Evolutionary conservation across 83 land plant genomes (phyloP).

Genomic region (Thuja plicata): DNA sequence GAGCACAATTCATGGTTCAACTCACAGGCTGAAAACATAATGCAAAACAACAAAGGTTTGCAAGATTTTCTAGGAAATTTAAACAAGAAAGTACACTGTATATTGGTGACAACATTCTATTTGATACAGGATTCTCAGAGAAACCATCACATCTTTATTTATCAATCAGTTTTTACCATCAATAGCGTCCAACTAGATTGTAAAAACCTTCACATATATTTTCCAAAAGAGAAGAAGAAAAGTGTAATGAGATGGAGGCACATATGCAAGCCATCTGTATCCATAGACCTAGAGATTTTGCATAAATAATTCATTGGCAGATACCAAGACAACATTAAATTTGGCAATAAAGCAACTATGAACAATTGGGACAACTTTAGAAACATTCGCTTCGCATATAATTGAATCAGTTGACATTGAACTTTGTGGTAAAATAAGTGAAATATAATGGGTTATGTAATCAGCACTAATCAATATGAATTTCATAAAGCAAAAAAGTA

Average conservation of each 20-base stretch:
- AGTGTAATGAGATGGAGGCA: neutral
- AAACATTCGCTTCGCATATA: neutral
- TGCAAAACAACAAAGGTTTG: neutral
- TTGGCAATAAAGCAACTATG: neutral
- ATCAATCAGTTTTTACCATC: neutral
- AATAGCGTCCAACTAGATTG: neutral
- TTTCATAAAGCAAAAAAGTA: neutral
- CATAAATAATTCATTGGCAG: neutral
- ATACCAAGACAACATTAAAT: neutral
- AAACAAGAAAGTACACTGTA: neutral
- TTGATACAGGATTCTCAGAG: neutral
- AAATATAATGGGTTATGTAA: neutral
- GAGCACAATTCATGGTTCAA: neutral
- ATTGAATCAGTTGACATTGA: neutral
- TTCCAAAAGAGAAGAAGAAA: neutral
- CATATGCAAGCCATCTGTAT: neutral
- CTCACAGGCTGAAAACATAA: neutral
- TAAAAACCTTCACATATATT: neutral
- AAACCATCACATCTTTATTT: neutral
- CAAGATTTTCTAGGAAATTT: neutral
- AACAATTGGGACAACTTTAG: conserved; percentile 1
- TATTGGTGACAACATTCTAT: neutral
- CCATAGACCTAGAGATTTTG: neutral
- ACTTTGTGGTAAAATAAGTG: neutral
- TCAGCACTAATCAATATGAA: neutral